A percentile compares a stretch with the other conserved stretches of the same genome.
These are phyloP conservation scores for Cetraspora pellucida DNA, from an alignment of 192 early-diverging fungal species.

Conservation along the genomic window DNA sequence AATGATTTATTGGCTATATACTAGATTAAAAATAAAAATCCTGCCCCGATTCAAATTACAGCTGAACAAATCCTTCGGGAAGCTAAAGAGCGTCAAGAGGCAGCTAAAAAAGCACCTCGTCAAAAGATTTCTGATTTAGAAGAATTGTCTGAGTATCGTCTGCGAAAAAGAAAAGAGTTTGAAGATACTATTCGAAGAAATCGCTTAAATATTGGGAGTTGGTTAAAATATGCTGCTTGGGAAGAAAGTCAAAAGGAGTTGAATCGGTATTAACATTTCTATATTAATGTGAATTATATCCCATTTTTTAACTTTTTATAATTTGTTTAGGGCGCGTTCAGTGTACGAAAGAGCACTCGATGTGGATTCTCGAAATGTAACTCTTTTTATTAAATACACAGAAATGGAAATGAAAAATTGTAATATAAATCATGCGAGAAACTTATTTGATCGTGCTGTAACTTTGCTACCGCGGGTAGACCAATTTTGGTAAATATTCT, in stretches of 20 bases:
- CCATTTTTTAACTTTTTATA: neutral
- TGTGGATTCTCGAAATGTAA: slow-evolving; percentile 83
- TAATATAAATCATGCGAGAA: slow-evolving; percentile 91
- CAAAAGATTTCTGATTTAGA: slow-evolving; percentile 92
- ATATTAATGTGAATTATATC: neutral
- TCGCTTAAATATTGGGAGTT: slow-evolving; percentile 81
- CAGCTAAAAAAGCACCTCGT: slow-evolving; percentile 66
- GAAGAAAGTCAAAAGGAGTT: slow-evolving; percentile 91
- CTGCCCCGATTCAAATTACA: slow-evolving; percentile 96
- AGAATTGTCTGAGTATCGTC: slow-evolving; percentile 89
- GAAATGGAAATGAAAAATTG: slow-evolving; percentile 99
- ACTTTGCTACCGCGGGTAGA: slow-evolving; percentile 82
- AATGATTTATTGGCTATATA: no score
- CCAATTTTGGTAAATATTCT: slow-evolving; percentile 68
- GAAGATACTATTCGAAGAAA: slow-evolving; percentile 90
- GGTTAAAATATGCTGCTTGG: slow-evolving; percentile 97
- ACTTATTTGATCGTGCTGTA: slow-evolving; percentile 91
- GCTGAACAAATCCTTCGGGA: slow-evolving; percentile 98
- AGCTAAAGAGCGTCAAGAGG: slow-evolving; percentile 80
- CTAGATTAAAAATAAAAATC: slow-evolving; percentile 96
- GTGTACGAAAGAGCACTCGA: slow-evolving; percentile 94
- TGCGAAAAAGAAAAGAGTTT: slow-evolving; percentile 90
- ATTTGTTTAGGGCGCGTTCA: slow-evolving; percentile 65
- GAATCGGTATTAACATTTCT: slow-evolving; percentile 54
- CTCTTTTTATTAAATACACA: slow-evolving; percentile 88